A percentile compares a stretch with the other conserved stretches of the same genome.
Conservation (phyloP, 2,329 filamentous ascomycete genomes). For the Xylaria hypoxylon region DNA sequence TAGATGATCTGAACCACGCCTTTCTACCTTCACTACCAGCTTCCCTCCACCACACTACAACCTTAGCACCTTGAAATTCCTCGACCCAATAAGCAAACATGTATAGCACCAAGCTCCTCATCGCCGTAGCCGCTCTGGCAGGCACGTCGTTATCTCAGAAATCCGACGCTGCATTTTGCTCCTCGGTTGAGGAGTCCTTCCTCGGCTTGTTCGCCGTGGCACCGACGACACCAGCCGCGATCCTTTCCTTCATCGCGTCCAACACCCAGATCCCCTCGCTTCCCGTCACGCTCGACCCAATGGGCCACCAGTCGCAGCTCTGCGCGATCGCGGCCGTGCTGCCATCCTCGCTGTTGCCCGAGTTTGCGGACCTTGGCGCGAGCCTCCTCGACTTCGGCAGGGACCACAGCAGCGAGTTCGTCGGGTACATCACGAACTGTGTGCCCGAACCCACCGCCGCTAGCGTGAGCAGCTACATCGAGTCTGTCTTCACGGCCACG, state of each 20-base stretch:
- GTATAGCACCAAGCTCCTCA: conserved; percentile 22
- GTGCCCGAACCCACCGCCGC: no score
- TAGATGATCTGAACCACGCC: conserved; percentile 12
- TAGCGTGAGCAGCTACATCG: no score
- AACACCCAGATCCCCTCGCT: conserved; percentile 13
- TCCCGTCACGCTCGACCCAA: not conserved
- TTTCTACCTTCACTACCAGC: conserved; percentile 1
- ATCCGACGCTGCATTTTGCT: conserved; percentile 21
- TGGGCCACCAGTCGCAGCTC: conserved; percentile 20
- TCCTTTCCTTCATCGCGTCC: conserved; percentile 19
- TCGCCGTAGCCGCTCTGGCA: conserved; percentile 17
- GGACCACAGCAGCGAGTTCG: conserved; percentile 6
- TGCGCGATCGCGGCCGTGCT: conserved; percentile 16
- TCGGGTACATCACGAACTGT: conserved; percentile 20
- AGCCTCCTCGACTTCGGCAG: conserved; percentile 1
- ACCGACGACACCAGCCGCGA: conserved; percentile 17
- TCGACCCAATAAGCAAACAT: conserved; percentile 28
- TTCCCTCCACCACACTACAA: conserved; percentile 14
- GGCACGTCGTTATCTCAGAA: conserved; percentile 25
- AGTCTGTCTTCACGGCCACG: no score
- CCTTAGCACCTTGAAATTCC: conserved; percentile 1
- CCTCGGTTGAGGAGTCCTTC: conserved; percentile 11
- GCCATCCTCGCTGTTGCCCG: conserved; percentile 21
- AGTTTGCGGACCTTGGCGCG: conserved; percentile 10
- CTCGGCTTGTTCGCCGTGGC: not conserved